phyloP scores from a whole-genome alignment of 2,329 filamentous ascomycete genomes.

The Aspergillus sp. region DNA sequence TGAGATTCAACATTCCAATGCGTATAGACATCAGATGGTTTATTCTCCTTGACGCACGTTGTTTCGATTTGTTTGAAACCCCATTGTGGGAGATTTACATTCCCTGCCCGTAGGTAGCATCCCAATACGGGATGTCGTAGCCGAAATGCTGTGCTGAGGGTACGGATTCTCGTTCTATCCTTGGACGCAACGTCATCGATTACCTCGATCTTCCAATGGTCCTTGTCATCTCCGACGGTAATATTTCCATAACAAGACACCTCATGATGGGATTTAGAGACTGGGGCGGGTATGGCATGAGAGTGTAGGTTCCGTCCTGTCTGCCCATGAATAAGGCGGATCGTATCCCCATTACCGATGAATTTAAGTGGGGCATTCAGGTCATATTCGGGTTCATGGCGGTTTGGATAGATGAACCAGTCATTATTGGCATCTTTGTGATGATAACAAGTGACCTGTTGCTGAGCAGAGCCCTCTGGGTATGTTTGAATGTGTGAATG shows the following conservation, averaged over 20 bases:
- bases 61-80: slow-evolving; percentile 99
- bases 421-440: slow-evolving; percentile 99
- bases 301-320: slow-evolving; percentile 97
- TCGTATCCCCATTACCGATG: slow-evolving; percentile 66
- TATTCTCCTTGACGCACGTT: slow-evolving; percentile 88
- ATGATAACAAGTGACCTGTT: slow-evolving; percentile 98
- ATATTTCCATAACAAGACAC: slow-evolving; percentile 95
- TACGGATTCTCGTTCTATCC: slow-evolving; percentile 78
- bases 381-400: slow-evolving; percentile 66
- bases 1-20: slow-evolving; percentile 99
- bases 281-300: slow-evolving; percentile 77
- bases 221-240: slow-evolving; percentile 92
- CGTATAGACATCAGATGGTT: slow-evolving; percentile 85
- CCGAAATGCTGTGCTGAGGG: slow-evolving; percentile 87
- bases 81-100: slow-evolving; percentile 95
- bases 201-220: slow-evolving; percentile 93
- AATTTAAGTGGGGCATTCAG: slow-evolving; percentile 64
- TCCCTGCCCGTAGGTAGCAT: slow-evolving; percentile 92
- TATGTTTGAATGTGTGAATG: slow-evolving; percentile 96
- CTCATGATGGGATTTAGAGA: slow-evolving; percentile 84
- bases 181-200: slow-evolving; percentile 81
- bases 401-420: slow-evolving; percentile 98
- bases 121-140: slow-evolving; percentile 73
- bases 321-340: slow-evolving; percentile 88
- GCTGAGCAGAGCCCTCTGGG: slow-evolving; percentile 85